Base-by-base conservation (phyloP, 2,329 filamentous ascomycete genomes). In the Sporothrix schenckii region DNA sequence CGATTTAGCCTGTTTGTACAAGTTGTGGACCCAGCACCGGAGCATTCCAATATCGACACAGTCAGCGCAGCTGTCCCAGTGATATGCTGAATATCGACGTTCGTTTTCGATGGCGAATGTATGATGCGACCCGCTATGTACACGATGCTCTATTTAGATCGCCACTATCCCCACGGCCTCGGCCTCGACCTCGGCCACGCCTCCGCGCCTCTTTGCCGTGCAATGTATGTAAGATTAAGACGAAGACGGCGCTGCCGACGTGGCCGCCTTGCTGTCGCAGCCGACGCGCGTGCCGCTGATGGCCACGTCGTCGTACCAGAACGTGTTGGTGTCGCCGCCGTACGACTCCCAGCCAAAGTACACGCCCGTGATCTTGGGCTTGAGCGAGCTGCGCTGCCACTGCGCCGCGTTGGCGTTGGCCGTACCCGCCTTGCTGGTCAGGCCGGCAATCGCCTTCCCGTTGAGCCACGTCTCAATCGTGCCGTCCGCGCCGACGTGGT, bases 341-440 rank as follows among this genome's bases (percentile, higher is more conserved):
- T 89, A 89, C 4, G 83, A 85, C 80, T 89, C 87, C 87, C 87
- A 89, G 0, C 87, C 87, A 72, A 89, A 89, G 78, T 89, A 87
- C 39, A 88, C 79, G 9, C 76, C 86, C 0, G 83, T 84, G 69
- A 87, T 79, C 75, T 84, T 84, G 4, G 87, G 86, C 76, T 81
- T 85, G 70, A 81, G 76, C 47, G 72, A 77, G 75, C 83, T 83
- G 66, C 83, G 80, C 73, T 81, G 78, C 87, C 87, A 89, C 75
- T 85, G 83, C 0, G 77, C 81, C 2, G 82, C 83, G 74, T 88
- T 86, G 54, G 79, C 72, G 74, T 88, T 88, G 52, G 80, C 77
- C 44, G 79, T 79, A n/a, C 83, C 83, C 0, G 81, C 73, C 71
- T 80, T 83, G 60, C 77, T 78, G 0, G 83, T 87, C 13, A 89